Conservation (phyloP, 768 basidiomycete species). For the Macrolepiota fuliginosa region DNA sequence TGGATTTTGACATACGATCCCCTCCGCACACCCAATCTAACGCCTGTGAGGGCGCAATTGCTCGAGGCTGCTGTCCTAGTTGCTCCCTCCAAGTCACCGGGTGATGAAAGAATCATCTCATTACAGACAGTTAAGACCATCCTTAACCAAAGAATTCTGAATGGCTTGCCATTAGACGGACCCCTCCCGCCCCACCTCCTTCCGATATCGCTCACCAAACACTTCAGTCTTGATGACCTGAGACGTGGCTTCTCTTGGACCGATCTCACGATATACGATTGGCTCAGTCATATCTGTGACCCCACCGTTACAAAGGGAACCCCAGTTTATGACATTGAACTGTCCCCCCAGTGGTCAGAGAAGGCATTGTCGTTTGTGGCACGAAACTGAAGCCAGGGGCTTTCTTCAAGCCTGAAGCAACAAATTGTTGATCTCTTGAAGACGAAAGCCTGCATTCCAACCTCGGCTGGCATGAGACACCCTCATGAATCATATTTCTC, state of each 20-base stretch:
- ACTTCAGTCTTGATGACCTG: slow-evolving; percentile 52
- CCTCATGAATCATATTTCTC: slow-evolving; percentile 82
- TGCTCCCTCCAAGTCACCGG: slow-evolving; percentile 27
- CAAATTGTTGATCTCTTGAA: slow-evolving; percentile 48
- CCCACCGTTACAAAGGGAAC: slow-evolving; percentile 34
- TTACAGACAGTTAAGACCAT: slow-evolving; percentile 70
- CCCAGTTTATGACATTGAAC: slow-evolving; percentile 59
- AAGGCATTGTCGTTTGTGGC: slow-evolving; percentile 65
- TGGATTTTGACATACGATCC: slow-evolving; percentile 51
- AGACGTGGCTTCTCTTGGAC: slow-evolving; percentile 66
- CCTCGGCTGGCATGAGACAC: slow-evolving; percentile 66
- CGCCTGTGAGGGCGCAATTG: slow-evolving; percentile 55
- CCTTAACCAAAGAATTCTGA: slow-evolving; percentile 58
- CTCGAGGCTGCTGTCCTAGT: slow-evolving; percentile 67
- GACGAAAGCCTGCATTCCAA: slow-evolving; percentile 63
- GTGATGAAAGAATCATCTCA: slow-evolving; percentile 56
- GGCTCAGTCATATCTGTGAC: slow-evolving; percentile 66
- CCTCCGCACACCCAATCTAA: not conserved
- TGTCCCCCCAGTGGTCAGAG: slow-evolving; percentile 77
- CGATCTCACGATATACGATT: slow-evolving; percentile 73
- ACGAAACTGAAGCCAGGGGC: slow-evolving; percentile 64
- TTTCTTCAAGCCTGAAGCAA: slow-evolving; percentile 46
- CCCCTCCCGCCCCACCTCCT: slow-evolving; percentile 76
- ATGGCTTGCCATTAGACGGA: slow-evolving; percentile 66
- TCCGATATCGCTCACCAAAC: slow-evolving; percentile 61